Base-by-base conservation (phyloP, 345 rosid genomes). In the Lumnitzera littorea region DNA sequence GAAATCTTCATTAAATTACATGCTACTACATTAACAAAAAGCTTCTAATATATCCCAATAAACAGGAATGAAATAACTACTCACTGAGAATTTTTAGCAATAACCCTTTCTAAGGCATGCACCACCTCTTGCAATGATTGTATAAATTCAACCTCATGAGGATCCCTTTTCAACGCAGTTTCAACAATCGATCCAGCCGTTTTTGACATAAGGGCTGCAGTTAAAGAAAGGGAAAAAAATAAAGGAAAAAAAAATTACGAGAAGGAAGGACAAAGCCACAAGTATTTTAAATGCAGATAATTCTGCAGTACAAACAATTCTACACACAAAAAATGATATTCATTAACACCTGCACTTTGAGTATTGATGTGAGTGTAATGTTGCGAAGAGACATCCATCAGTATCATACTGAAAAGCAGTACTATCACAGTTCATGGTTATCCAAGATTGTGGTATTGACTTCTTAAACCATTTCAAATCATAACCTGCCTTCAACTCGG, bases 161-260 rank as follows among this genome's bases (percentile, higher is more conserved):
- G 97, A 73, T 94, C 99, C 80, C 96, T 84, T 77, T 81, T 90
- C 60, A 91, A 72, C 27, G 84, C 91, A 61, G 89, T 84, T 72
- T 94, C 95, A 67, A 94, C 75, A 57, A 94, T 94, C 60, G 99
- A 88, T 67, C 99, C 99, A 79, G 99, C 99, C 41, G 91, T 86
- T 80, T 91, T 94, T 24, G 99, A 94, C 99, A 94, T 94, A 65
- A 94, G 84, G 67, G 99, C 99, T 94, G 84, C 86, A 84, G 69
- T 74, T 69, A 36, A 11, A 17, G 60, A 36, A 41, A 57, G 11
- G 14, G 60, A 20, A 41, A 24, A 41, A 57, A 48, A 43, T 41
- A 57, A 2, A 50, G 50, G 62, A 50, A 50, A 5, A 11, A 31
- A 65, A 56, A 51, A 24, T 23, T 46, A 24, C 23, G 13, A 36